phyloP scores from a whole-genome alignment of 345 rosid species.

The Crucihimalaya himalaica region DNA sequence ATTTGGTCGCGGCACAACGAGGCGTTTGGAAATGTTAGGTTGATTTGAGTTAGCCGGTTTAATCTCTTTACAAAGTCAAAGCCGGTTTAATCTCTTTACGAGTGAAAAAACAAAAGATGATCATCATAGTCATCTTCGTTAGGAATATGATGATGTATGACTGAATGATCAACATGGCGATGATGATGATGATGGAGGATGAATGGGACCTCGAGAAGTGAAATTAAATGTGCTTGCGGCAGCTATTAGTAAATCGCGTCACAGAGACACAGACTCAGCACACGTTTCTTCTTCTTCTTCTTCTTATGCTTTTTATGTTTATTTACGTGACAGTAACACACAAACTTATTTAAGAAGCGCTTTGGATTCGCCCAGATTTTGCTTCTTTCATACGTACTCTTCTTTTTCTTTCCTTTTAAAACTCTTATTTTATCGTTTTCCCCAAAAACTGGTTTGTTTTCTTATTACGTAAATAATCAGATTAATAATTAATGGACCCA shows the following conservation, averaged over 20 bases:
- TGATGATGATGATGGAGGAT: constrained; percentile 11
- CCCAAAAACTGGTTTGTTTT: neutral
- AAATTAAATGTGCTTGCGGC: constrained; percentile 17
- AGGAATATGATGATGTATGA: constrained; percentile 8
- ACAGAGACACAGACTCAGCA: constrained; percentile 16
- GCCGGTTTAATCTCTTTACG: constrained; percentile 5
- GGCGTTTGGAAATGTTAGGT: constrained; percentile 9
- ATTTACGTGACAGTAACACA: constrained; percentile 3
- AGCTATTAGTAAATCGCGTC: constrained; percentile 18
- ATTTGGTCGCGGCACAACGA: neutral
- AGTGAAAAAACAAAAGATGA: neutral
- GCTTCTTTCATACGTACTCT: constrained; percentile 37
- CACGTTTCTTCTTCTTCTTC: constrained; percentile 36
- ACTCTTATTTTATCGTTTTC: neutral
- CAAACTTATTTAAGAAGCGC: constrained; percentile 24
- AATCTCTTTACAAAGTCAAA: neutral
- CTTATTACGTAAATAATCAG: neutral
- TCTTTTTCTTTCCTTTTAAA: neutral
- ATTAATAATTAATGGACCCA: neutral
- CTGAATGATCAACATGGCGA: constrained; percentile 16
- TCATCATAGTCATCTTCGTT: neutral
- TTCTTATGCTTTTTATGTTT: neutral
- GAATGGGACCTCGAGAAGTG: constrained; percentile 3
- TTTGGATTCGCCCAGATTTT: constrained; percentile 35
- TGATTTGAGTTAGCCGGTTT: constrained; percentile 5